A percentile compares a stretch with the other conserved stretches of the same genome.
phyloP scores from a whole-genome alignment of 306 rosid genomes.

The Comarum palustre region DNA sequence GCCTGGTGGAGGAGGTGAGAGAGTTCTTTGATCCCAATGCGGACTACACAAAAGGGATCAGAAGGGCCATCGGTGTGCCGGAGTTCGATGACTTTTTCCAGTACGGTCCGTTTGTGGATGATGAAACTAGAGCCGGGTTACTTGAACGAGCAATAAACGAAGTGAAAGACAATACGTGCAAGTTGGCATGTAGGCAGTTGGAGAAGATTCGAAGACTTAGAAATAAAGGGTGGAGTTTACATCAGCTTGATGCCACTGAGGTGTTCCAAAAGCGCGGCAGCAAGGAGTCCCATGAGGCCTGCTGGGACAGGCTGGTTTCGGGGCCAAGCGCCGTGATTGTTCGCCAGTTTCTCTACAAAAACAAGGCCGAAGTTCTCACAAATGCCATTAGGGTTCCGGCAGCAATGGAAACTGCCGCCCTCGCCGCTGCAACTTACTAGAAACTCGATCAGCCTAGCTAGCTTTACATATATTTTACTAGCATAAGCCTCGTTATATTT shows the following conservation, averaged over 20 bases:
- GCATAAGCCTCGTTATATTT: not conserved
- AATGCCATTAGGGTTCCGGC: conserved; percentile 12
- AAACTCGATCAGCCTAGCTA: not conserved
- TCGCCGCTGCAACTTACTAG: conserved; percentile 41
- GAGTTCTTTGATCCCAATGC: conserved; percentile 42
- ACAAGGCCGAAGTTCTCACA: not conserved
- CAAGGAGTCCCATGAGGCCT: conserved; percentile 51
- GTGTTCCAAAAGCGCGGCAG: conserved; percentile 50
- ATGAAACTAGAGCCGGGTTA: conserved; percentile 21
- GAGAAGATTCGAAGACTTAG: conserved; percentile 52
- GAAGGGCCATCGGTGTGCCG: conserved; percentile 78
- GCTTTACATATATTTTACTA: not conserved
- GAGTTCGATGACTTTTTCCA: conserved; percentile 68
- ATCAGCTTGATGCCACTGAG: conserved; percentile 62
- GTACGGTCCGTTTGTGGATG: conserved; percentile 26
- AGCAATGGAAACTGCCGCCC: conserved; percentile 15
- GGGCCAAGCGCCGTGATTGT: conserved; percentile 50
- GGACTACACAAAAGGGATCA: conserved; percentile 56
- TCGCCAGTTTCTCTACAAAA: conserved; percentile 38
- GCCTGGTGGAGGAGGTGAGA: conserved; percentile 60
- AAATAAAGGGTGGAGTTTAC: conserved; percentile 68
- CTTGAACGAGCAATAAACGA: conserved; percentile 44
- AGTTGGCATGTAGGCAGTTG: conserved; percentile 54
- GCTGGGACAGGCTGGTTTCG: conserved; percentile 67
- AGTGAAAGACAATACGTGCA: conserved; percentile 54